phyloP scores from a whole-genome alignment of 768 basidiomycete species.

The Cystofilobasidium bisporidii region DNA sequence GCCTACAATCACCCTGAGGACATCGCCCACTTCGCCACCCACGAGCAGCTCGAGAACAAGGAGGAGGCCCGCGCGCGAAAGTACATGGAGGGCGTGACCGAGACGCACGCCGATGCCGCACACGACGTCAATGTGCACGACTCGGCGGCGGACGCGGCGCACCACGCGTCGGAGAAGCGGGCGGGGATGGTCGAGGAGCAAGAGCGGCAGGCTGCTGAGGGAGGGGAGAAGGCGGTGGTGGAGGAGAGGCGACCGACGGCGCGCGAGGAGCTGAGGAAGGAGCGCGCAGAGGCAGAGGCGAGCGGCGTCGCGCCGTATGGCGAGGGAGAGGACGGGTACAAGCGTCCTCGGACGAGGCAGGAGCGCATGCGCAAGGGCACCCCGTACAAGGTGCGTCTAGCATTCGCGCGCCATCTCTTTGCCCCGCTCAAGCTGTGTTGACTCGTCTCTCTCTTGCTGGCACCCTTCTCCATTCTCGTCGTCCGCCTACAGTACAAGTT shows the following conservation, averaged over 20 bases:
- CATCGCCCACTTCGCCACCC: constrained; percentile 25
- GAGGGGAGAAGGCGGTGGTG: background rate
- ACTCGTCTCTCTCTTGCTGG: background rate
- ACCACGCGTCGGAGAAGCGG: background rate
- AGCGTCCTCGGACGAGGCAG: constrained; percentile 15
- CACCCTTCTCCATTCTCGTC: background rate
- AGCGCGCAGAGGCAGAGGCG: constrained; percentile 9
- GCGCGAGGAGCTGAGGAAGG: constrained; percentile 7
- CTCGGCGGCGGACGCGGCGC: background rate
- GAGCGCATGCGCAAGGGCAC: constrained; percentile 24
- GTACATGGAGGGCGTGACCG: constrained; percentile 28
- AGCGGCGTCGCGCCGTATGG: constrained; percentile 18
- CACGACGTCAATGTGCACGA: constrained; percentile 7
- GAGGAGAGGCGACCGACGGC: background rate
- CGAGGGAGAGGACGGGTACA: constrained; percentile 23
- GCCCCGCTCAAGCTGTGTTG: background rate
- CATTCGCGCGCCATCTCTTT: too few species aligned
- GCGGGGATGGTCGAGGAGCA: background rate
- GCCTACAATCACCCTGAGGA: constrained; percentile 81
- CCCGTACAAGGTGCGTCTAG: constrained; percentile 25
- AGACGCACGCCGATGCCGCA: constrained; percentile 25
- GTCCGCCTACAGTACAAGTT: constrained; percentile 25
- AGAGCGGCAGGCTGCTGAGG: background rate
- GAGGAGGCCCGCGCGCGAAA: constrained; percentile 21
- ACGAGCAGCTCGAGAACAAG: constrained; percentile 23